Conservation (phyloP, 805 yeast species). For the Barnettozyma californica region DNA sequence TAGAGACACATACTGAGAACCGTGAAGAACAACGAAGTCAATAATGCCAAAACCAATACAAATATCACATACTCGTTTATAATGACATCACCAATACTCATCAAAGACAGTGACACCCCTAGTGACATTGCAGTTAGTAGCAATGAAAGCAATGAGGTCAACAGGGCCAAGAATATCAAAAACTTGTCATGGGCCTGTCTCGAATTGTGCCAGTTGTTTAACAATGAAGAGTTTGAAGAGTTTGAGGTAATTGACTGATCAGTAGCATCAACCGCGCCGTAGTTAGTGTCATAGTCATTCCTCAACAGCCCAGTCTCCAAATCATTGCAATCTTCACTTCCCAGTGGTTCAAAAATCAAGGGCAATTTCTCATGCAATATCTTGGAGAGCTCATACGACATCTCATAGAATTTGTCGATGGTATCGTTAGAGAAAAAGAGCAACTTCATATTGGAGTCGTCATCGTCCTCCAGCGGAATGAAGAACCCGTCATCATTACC, state of each 20-base stretch:
- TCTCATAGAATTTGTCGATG: slow-evolving; percentile 27
- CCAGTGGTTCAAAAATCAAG: slow-evolving; percentile 13
- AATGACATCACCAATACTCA: slow-evolving; percentile 17
- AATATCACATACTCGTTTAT: slow-evolving; percentile 24
- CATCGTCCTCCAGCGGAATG: slow-evolving; percentile 28
- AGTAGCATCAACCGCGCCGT: slow-evolving; percentile 1
- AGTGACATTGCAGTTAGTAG: slow-evolving; percentile 39
- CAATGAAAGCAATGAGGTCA: slow-evolving; percentile 35
- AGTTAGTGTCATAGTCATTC: neutral
- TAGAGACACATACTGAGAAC: slow-evolving; percentile 41
- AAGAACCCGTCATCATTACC: slow-evolving; percentile 33
- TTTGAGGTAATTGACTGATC: slow-evolving; percentile 15
- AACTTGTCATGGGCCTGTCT: slow-evolving; percentile 36
- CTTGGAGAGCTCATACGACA: slow-evolving; percentile 11
- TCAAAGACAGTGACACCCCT: slow-evolving; percentile 34
- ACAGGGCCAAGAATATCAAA: slow-evolving; percentile 38
- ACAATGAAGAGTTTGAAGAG: slow-evolving; percentile 3
- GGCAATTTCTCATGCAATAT: slow-evolving; percentile 16
- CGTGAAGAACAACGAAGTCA: slow-evolving; percentile 37
- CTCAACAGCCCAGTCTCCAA: neutral
- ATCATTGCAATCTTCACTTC: neutral
- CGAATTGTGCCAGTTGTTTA: slow-evolving; percentile 1
- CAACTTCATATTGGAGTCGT: slow-evolving; percentile 13
- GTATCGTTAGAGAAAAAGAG: slow-evolving; percentile 17
- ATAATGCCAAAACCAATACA: slow-evolving; percentile 36